Conservation (phyloP, 495 filamentous ascomycete species). For the Xylaria acuta region DNA sequence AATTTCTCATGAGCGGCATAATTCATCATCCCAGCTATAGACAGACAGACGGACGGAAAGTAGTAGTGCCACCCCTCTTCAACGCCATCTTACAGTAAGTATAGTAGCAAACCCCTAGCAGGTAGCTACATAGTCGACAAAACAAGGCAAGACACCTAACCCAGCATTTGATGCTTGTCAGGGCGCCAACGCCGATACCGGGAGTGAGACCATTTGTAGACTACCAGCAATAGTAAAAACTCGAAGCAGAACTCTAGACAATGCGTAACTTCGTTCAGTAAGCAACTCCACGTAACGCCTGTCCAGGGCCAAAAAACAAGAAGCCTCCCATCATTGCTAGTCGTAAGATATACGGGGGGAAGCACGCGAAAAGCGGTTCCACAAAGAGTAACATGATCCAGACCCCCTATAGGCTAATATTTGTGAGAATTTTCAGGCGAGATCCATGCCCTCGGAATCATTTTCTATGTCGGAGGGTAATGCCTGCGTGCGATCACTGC, state of each 20-base stretch:
- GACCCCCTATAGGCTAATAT: not conserved
- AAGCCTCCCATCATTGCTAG: conserved; percentile 6
- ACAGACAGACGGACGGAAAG: not conserved
- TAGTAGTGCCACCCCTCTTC: not conserved
- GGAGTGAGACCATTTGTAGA: not conserved
- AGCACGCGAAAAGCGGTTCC: not conserved
- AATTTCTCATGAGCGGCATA: conserved; percentile 10
- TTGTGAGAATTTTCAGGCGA: conserved; percentile 38
- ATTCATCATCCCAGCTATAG: conserved; percentile 9
- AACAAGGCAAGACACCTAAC: not conserved
- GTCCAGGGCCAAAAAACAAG: not conserved
- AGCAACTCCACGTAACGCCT: conserved; percentile 10
- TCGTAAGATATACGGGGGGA: conserved; percentile 9
- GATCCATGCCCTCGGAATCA: conserved; percentile 70
- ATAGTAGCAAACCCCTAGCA: not conserved
- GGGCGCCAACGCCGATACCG: conserved; percentile 2
- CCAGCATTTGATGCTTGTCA: not conserved
- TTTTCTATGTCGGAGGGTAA: conserved; percentile 66
- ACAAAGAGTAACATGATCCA: not conserved
- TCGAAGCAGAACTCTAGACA: conserved; percentile 1
- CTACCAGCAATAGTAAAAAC: not conserved
- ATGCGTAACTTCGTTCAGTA: not conserved
- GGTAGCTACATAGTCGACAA: not conserved
- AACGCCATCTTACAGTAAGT: not conserved
- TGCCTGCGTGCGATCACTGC: conserved; percentile 62